These are phyloP conservation scores for Fragilaria crotonensis DNA, from an alignment of 108 stramenopile species.

Conservation along the genomic window DNA sequence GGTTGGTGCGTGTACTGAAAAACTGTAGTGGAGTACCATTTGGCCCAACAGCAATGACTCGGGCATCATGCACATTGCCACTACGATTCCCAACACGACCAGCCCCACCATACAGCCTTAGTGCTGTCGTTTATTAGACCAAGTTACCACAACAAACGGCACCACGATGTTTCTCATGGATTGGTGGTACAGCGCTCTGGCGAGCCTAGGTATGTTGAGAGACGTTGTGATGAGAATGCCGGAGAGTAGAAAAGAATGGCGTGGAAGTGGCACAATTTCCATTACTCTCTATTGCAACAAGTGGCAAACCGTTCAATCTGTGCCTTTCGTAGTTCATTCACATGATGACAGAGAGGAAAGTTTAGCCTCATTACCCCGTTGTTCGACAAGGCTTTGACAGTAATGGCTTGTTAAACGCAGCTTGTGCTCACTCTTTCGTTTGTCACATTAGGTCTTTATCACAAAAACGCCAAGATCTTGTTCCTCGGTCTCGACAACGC, in stretches of 20 bases:
- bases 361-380: too few species aligned
- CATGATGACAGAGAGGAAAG: too few species aligned
- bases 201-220: conserved; percentile 45
- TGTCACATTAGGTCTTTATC: conserved; percentile 80
- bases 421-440: conserved; percentile 1
- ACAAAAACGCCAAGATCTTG: conserved; percentile 99
- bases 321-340: neutral
- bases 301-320: neutral
- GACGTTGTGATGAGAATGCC: conserved; percentile 1
- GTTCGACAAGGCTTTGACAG: too few species aligned
- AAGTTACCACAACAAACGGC: too few species aligned
- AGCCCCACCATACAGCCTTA: too few species aligned
- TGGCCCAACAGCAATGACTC: too few species aligned
- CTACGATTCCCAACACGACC: too few species aligned
- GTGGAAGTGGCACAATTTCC: neutral
- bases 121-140: too few species aligned
- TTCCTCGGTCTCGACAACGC: conserved; percentile 98
- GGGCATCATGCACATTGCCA: too few species aligned
- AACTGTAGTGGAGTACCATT: too few species aligned
- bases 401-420: too few species aligned
- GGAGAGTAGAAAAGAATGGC: neutral
- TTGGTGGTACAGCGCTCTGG: conserved; percentile 87
- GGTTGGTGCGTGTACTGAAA: too few species aligned
- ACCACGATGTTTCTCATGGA: conserved; percentile 81
- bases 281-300: neutral